Base-by-base conservation (phyloP, 352 stramenopile genomes). In the Globisporangium paddicum region DNA sequence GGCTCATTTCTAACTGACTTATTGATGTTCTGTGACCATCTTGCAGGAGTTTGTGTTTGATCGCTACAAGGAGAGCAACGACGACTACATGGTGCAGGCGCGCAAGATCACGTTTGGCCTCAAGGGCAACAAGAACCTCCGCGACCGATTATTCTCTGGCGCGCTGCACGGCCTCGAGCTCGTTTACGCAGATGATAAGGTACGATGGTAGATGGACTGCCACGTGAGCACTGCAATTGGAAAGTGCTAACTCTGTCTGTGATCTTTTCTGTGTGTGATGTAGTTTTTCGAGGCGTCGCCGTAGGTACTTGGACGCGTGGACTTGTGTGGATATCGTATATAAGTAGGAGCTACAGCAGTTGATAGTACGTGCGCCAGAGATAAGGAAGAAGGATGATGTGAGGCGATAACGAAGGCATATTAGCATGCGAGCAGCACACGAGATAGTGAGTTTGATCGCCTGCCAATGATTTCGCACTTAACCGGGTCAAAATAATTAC, bases 21-120 rank as follows among this genome's bases (percentile, higher is more conserved):
- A n/a, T 6, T 54, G 13, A 13, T 9, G 34, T 23, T 26, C 60
- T 44, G 42, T 53, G 19, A 35, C 5, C 51, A 32, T 28, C 18
- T 28, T 61, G 13, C 34, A 92, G 82, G 68, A 70, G 13, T 68
- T 79, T 50, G 72, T 94, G 35, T 92, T 87, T 63, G 85, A 92
- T 55, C 82, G 85, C 11, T 92, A 89, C 65, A 90, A 86, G 52
- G 77, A 94, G 41, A 90, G 69, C 63, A 84, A 78, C 45, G 79
- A 79, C 13, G 80, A 92, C 51, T 94, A 94, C 71, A 75, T 75
- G 46, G 66, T 69, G 44, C 86, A 89, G 65, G 77, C 85, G 30
- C 82, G 85, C 13, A 81, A 82, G 55, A 82, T 94, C 63, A 90
- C 82, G 37, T 92, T 94, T 67, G 81, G 80, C 6, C 63, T 94